Evolutionary conservation across 768 basidiomycete genomes (phyloP), one percentile per base, ranked within the genome.

Genomic region (Tephrocybe sp.): DNA sequence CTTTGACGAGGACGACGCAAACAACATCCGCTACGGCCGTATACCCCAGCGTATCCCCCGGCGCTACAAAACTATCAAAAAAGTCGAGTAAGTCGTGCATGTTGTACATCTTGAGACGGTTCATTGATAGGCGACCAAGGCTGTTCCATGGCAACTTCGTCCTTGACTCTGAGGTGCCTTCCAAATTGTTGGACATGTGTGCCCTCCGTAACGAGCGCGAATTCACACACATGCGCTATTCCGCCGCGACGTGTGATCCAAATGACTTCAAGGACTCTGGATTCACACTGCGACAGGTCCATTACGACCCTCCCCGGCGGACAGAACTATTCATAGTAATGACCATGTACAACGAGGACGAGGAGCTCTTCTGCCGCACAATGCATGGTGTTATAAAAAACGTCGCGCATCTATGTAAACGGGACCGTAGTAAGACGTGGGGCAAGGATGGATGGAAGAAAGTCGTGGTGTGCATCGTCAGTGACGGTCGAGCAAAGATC

Each of bases 371-470:
- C 69, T 86, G 86, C 59, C 71, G 94, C 34, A 92, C 95, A 0
- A 94, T 98, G 90, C 89, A 96, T 61, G 95, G 95, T 43, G 89
- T 98, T 5, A 92, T 97, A 68, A 92, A 90, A 78, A 98, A 98
- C 59, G 78, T 98, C 36, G 86, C 85, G 4, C 91, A 96, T 66
- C 66, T 98, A 52, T 92, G 90, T 62, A 89, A 86, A 56, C 76
- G 95, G 18, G 87, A 89, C 37, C 74, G 90, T 40, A 89, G 86
- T 58, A 94, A 91, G 76, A 97, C 90, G 4, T 98, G 96, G 96
- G 95, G 94, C 1, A 88, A 89, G 64, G 94, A 97, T 0, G 93
- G 93, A 1, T 98, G 96, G 96, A 95, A 98, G 76, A 98, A 97
- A 77, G 91, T 96, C 27, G 94, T 95, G 7, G 87, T 96, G 9